Evolutionary conservation across 1,139 yeast species (phyloP), one percentile per base, ranked within the genome.

Genomic region (Wickerhamiella pararugosa): DNA sequence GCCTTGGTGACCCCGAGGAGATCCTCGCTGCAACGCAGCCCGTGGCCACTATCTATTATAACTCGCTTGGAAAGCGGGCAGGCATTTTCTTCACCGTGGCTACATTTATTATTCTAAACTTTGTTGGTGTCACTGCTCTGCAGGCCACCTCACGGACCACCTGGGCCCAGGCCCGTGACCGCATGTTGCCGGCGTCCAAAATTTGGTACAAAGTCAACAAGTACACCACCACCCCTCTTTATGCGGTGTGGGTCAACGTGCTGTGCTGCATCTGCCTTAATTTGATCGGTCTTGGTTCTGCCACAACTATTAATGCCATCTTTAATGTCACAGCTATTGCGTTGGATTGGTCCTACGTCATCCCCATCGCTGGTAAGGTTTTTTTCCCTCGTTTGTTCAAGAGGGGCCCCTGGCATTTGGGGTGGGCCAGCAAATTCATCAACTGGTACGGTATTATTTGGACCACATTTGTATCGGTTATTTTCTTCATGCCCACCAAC

Each of bases 81-180:
- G 77, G 79, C 30, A 48, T 60, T 28, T 49, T 49, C 39, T 54
- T 53, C 47, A 52, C 54, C 6, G 54, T 53, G 0, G 54, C 51
- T 5, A 53, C 53, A 48, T 53, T 52, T 37, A 40, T 53, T 35
- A 48, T 54, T 29, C 47, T 52, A 47, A 54, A 52, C 45, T 64
- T 73, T 53, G 83, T 84, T 33, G 79, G 86, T 58, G 75, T 75
- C 46, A 75, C 78, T 48, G 71, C 81, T 6, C 70, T 79, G 45
- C 86, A 79, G 53, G 78, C 87, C 4, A 76, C 84, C 82, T 46
- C 52, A 4, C 47, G 53, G 25, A 50, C 53, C 7, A 43, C 49
- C 41, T 79, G 87, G 87, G 76, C 86, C 6, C 80, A 79, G 57
- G 69, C 84, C 11, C 73, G 87, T 59, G 87, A 79, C 61, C 76